Evolutionary conservation across 208 protist species (phyloP), one percentile per base, ranked within the genome.

Genomic region (Plasmodiophora brassicae): DNA sequence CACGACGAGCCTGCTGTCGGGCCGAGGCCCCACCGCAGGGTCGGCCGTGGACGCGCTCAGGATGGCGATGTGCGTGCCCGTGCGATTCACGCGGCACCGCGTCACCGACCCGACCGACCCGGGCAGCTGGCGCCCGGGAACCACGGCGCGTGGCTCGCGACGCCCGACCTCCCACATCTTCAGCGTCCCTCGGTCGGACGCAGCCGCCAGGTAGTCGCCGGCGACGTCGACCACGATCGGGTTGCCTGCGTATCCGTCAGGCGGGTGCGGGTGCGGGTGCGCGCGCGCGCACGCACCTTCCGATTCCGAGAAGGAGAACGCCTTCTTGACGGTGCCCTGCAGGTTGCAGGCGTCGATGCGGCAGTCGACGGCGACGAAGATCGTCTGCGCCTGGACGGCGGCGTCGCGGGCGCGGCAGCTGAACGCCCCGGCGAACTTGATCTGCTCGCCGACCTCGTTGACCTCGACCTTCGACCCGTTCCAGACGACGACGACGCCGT

Each of bases 151-250:
- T 32, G 65, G 32, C 41, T 78, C 65, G 10, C 65, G 5, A 38
- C 65, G 65, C 32, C 65, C 65, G 32, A 78, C n/a, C 41, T 78
- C 65, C 65, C 65, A 78, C 10, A 78, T 5, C 41, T 78, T 78
- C n/a, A 78, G 32, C n/a, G 65, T 78, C 41, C 65, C 65, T 32
- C 20, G 65, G 41, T 78, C n/a, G 14, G 65, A 78, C 5, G 41
- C 65, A 8, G 65, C 65, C 32, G 41, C 65, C 14, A 78, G 65
- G n/a, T 38, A 36, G n/a, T 78, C 65, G 5, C 65, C 65, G 41
- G 65, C 5, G 5, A 32, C n/a, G 41, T 78, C 65, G 5, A 78
- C 14, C 10, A 38, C 20, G n/a, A 5, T 38, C 41, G 65, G 14
- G 20, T 78, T 78, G 65, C 65, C 65, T 32, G 5, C 5, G 41